Evolutionary conservation across 2,329 filamentous ascomycete genomes (phyloP).

Genomic region (Verticillium nonalfalfae): DNA sequence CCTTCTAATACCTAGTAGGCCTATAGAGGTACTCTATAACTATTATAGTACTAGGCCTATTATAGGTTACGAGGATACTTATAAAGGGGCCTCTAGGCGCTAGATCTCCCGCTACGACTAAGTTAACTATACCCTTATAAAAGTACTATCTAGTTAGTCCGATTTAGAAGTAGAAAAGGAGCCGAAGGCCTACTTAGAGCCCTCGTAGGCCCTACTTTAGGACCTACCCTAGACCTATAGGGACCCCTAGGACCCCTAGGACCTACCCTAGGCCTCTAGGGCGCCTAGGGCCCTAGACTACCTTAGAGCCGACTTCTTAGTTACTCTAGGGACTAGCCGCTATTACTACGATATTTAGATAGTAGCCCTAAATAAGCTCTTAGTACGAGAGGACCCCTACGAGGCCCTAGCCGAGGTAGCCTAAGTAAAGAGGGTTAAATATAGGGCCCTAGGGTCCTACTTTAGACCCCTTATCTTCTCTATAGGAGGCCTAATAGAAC

Average conservation of each 20-base stretch:
- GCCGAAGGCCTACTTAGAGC: background rate
- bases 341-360: slow-evolving; percentile 1
- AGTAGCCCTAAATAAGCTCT: background rate
- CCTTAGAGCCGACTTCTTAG: background rate
- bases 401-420: background rate
- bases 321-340: background rate
- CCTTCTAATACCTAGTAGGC: too few relatives aligned
- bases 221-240: background rate
- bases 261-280: background rate
- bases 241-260: background rate
- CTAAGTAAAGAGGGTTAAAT: background rate
- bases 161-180: background rate
- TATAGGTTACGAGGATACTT: background rate
- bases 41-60: background rate
- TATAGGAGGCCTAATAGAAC: background rate
- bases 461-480: background rate
- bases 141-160: background rate
- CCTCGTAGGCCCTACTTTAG: background rate
- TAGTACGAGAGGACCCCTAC: background rate
- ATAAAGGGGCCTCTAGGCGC: background rate
- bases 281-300: background rate
- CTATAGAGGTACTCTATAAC: background rate
- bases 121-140: background rate
- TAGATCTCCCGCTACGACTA: background rate
- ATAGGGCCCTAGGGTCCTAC: background rate